These are phyloP conservation scores for Chaetomium cochliodes DNA, from an alignment of 495 filamentous ascomycete species.

Conservation along the genomic window DNA sequence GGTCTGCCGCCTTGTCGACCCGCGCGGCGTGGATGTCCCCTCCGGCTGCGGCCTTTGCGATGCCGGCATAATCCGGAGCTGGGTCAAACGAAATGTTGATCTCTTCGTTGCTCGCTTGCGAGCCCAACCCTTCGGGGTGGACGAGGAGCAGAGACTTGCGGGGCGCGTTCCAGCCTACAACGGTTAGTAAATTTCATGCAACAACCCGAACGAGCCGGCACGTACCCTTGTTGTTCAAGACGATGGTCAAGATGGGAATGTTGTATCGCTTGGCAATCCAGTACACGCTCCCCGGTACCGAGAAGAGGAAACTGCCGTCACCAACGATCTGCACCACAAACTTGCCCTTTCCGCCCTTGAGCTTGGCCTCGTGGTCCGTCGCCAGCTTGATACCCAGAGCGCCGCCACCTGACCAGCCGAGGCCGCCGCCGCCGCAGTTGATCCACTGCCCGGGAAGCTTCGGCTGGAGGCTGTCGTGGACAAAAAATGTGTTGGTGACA, in stretches of 20 bases:
- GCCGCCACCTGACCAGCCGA: constrained; percentile 94
- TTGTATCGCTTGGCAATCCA: constrained; percentile 87
- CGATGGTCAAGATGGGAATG: constrained; percentile 85
- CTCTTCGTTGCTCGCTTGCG: constrained; percentile 76
- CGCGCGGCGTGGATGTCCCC: constrained; percentile 65
- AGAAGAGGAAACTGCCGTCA: constrained; percentile 88
- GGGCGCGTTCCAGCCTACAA: constrained; percentile 80
- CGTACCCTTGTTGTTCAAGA: constrained; percentile 85
- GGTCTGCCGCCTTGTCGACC: constrained; percentile 58
- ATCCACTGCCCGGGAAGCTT: constrained; percentile 79
- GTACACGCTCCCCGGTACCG: constrained; percentile 85
- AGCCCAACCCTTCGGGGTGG: constrained; percentile 76
- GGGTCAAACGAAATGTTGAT: constrained; percentile 88
- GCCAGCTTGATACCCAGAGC: constrained; percentile 87
- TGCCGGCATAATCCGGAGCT: constrained; percentile 83
- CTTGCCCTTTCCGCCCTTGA: constrained; percentile 65
- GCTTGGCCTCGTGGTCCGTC: constrained; percentile 58
- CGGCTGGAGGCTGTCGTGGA: constrained; percentile 78
- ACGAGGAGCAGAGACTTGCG: constrained; percentile 72
- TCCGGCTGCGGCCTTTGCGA: constrained; percentile 81
- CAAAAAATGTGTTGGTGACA: constrained; percentile 76
- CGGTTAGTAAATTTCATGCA: constrained; percentile 10
- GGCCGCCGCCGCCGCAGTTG: constrained; percentile 90
- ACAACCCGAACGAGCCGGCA: not conserved
- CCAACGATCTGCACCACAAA: constrained; percentile 94